Percentiles rank a stretch among this genome's conserved stretches.
These are phyloP conservation scores for Fraxinus americana DNA, from an alignment of 257 asterid species.

Conservation along the genomic window DNA sequence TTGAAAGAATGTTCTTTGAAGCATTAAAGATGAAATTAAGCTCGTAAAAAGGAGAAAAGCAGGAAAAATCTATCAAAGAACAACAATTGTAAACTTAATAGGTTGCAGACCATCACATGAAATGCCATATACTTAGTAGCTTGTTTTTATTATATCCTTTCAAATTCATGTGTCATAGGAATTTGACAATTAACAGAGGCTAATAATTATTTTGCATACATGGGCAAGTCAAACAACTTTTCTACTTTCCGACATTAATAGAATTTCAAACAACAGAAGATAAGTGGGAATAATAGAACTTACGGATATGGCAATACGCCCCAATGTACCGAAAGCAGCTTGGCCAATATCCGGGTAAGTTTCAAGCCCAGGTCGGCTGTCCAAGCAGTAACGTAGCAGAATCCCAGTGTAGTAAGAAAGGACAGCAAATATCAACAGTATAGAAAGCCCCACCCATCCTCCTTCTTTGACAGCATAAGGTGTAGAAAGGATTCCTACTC, in stretches of 20 bases:
- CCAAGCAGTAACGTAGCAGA: conserved; percentile 79
- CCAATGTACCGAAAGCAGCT: conserved; percentile 86
- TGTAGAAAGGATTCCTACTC: conserved; percentile 97
- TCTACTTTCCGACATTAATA: background rate
- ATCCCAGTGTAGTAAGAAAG: conserved; percentile 93
- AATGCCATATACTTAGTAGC: no score
- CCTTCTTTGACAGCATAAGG: conserved; percentile 95
- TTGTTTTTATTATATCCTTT: no score
- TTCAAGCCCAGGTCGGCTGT: conserved; percentile 92
- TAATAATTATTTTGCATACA: background rate
- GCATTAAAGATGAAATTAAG: background rate
- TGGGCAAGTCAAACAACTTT: background rate
- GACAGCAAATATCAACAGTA: conserved; percentile 65
- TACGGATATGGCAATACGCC: conserved; percentile 84
- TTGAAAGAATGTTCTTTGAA: background rate
- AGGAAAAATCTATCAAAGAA: background rate
- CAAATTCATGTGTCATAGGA: no score
- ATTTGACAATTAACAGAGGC: no score
- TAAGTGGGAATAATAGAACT: conserved; percentile 27
- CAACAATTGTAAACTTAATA: background rate
- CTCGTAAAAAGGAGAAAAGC: background rate
- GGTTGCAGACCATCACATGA: no score
- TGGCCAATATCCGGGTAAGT: conserved; percentile 98
- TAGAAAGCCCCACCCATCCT: conserved; percentile 90
- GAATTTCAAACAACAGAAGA: background rate